A percentile compares a stretch with the other conserved stretches of the same genome.
phyloP scores from a whole-genome alignment of 2,329 filamentous ascomycete genomes.

The Colletotrichum filicis region DNA sequence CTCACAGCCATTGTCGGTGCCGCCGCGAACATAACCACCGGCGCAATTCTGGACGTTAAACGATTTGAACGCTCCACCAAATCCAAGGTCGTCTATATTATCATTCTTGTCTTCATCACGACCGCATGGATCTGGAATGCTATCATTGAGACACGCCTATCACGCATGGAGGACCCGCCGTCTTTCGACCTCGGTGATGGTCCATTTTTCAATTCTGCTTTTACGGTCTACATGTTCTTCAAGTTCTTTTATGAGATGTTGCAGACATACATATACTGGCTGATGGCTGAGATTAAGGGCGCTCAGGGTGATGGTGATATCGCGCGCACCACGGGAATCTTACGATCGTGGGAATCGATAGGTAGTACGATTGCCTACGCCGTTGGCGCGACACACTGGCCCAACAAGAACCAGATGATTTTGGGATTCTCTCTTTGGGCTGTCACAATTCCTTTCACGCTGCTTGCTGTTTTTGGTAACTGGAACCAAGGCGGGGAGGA shows the following conservation, averaged over 20 bases:
- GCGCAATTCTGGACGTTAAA: constrained; percentile 18
- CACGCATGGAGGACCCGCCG: constrained; percentile 11
- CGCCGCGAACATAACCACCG: constrained; percentile 18
- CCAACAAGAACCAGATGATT: constrained; percentile 29
- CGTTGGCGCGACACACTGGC: constrained; percentile 24
- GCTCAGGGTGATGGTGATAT: constrained; percentile 27
- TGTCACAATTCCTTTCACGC: constrained; percentile 19
- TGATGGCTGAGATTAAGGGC: constrained; percentile 30
- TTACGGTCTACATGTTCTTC: constrained; percentile 32
- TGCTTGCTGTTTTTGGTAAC: constrained; percentile 26
- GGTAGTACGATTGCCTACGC: constrained; percentile 26
- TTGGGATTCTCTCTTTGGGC: constrained; percentile 25
- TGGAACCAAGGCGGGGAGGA: constrained; percentile 16
- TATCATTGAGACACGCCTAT: constrained; percentile 25
- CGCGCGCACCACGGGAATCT: constrained; percentile 24
- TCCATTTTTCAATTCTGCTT: constrained; percentile 21
- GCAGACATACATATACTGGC: constrained; percentile 32
- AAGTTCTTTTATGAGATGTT: constrained; percentile 29
- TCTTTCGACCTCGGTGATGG: constrained; percentile 27
- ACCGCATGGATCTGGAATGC: constrained; percentile 26
- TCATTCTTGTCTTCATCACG: constrained; percentile 16
- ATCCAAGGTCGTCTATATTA: constrained; percentile 25
- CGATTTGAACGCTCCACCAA: constrained; percentile 12
- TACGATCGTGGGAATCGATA: constrained; percentile 25
- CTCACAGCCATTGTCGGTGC: constrained; percentile 27